Conservation (phyloP, 805 yeast genomes). For the Cyberlindnera bimundalis region DNA sequence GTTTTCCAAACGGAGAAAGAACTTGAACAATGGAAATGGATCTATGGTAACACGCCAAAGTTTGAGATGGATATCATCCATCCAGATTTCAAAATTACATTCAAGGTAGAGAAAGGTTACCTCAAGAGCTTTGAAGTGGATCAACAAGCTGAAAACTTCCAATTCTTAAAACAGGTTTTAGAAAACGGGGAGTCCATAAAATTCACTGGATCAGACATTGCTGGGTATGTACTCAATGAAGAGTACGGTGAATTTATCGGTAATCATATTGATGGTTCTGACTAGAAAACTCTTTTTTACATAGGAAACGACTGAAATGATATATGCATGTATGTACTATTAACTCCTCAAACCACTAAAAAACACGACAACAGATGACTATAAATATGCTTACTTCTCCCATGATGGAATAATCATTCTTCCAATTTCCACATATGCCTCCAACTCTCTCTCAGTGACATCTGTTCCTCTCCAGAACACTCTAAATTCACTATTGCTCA, state of each 20-base stretch:
- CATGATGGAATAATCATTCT: slow-evolving; percentile 55
- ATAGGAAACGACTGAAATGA: not conserved
- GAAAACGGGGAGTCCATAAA: slow-evolving; percentile 28
- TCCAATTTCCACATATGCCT: slow-evolving; percentile 52
- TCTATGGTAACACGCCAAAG: slow-evolving; percentile 69
- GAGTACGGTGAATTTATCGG: slow-evolving; percentile 45
- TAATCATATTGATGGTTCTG: slow-evolving; percentile 41
- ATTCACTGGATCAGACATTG: slow-evolving; percentile 41
- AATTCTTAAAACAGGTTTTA: slow-evolving; percentile 31
- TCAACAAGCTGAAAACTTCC: slow-evolving; percentile 31
- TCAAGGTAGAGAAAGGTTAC: slow-evolving; percentile 51
- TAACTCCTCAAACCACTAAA: too few relatives aligned
- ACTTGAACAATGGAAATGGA: slow-evolving; percentile 68
- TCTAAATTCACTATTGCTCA: slow-evolving; percentile 39
- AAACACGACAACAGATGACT: too few relatives aligned
- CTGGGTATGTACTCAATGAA: slow-evolving; percentile 44
- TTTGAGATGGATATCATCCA: slow-evolving; percentile 52
- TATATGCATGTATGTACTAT: not conserved
- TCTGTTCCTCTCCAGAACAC: slow-evolving; percentile 42
- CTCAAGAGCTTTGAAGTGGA: slow-evolving; percentile 26
- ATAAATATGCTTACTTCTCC: slow-evolving; percentile 16
- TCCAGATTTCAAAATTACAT: slow-evolving; percentile 32
- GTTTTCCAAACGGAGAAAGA: slow-evolving; percentile 38
- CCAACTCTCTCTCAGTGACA: slow-evolving; percentile 34
- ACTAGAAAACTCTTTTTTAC: slow-evolving; percentile 9